Evolutionary conservation across 2,329 filamentous ascomycete genomes (phyloP), one percentile per base, ranked within the genome.

Genomic region (Fusarium acutatum): DNA sequence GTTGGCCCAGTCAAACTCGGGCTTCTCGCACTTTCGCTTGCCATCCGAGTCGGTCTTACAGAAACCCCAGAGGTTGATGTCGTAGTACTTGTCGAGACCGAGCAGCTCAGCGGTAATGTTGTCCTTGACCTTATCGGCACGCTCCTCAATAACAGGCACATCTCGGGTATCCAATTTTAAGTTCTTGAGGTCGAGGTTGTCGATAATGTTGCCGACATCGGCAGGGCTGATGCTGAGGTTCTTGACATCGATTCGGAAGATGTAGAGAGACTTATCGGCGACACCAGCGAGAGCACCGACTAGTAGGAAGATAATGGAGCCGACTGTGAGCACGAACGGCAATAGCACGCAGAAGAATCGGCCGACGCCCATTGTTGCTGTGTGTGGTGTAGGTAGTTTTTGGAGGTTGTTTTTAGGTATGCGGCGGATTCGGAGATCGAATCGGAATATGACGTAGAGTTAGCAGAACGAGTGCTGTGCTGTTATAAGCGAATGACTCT

Each of bases 31-130:
- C 76, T 88, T 85, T 72, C 87, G 86, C 71, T 87, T 86, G 73
- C 75, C 74, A 74, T 88, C 87, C 74, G 86, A 82, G 57, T 87
- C 83, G 60, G 88, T 90, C 64, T 86, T 85, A 88, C 96, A 98
- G 88, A 95, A 97, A 80, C 93, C 93, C 93, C 94, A 97, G 41
- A 98, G 87, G 79, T 89, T 90, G 80, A 98, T 87, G 69, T 93
- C 89, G 88, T 98, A 98, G 79, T 91, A 87, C 80, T 96, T 90
- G 78, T 88, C 89, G 67, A 97, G 88, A 61, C 88, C 86, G 47
- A 94, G 86, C 30, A 89, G 83, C 3, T 80, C 74, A 13, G 89
- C 89, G 8, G 88, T 90, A 78, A 91, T 86, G 82, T 89, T 90
- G 74, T 75, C 80, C 72, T 72, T 75, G 58, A 71, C 26, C 15